These are phyloP conservation scores for Phialophora macrospora DNA, from an alignment of 2,329 filamentous ascomycete genomes.

Conservation along the genomic window DNA sequence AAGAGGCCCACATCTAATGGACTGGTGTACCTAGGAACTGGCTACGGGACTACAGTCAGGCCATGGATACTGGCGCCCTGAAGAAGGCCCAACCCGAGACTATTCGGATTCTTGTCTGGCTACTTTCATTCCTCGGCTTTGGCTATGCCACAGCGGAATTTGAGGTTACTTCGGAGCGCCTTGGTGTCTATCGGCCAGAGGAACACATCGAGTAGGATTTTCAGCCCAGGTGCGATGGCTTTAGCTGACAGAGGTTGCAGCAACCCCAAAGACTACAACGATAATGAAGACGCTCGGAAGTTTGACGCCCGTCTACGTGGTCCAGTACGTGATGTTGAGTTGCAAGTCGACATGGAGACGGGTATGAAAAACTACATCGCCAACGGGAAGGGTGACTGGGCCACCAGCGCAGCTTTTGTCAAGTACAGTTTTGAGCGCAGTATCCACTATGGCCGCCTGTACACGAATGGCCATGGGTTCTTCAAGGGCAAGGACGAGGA, in stretches of 20 bases:
- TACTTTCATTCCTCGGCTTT: constrained; percentile 79
- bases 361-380: constrained; percentile 99
- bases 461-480: constrained; percentile 67
- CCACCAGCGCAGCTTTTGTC: constrained; percentile 85
- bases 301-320: constrained; percentile 81
- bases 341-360: constrained; percentile 73
- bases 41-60: constrained; percentile 84
- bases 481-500: constrained; percentile 71
- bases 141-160: constrained; percentile 87
- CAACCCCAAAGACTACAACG: constrained; percentile 84
- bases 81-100: constrained; percentile 79
- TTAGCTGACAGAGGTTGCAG: constrained; percentile 56
- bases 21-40: constrained; percentile 61
- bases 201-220: constrained; percentile 56
- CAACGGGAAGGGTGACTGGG: constrained; percentile 85
- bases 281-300: constrained; percentile 81
- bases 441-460: constrained; percentile 77
- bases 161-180: constrained; percentile 77
- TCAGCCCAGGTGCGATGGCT: not conserved
- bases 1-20: not conserved
- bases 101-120: constrained; percentile 79
- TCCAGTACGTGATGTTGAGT: constrained; percentile 72
- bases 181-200: constrained; percentile 81
- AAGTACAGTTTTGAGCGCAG: constrained; percentile 73
- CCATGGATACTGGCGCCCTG: constrained; percentile 77